Base-by-base conservation (phyloP, 1,284 basidiomycete species). In the Ceratorhiza oryzae-sativae region DNA sequence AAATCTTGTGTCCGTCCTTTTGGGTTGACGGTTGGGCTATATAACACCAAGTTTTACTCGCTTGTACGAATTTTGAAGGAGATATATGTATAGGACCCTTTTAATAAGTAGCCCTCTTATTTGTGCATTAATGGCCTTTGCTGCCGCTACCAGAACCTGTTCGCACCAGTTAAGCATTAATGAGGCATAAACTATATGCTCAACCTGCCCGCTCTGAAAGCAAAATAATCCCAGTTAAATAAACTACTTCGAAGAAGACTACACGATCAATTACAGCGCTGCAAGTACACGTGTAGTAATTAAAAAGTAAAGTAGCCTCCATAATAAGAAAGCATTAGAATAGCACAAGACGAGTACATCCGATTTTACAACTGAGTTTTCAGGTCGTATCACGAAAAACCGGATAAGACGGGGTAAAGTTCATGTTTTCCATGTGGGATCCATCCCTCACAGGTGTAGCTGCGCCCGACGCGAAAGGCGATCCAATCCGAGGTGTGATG, bases 401-500 rank as follows among this genome's bases (percentile, higher is more conserved):
- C 45, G 59, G 65, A 27, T 63, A 53, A 18, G 42, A 67, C 34
- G 61, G 70, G 32, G 68, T 41, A 55, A 61, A 74, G 45, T 45
- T 49, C 39, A 62, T 61, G 27, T 20, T 49, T 12, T 68, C 63
- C 23, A 68, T 42, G 10, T 68, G 63, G 8, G 23, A 25, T 1
- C 39, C 51, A 4, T 59, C 71, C n/a, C 62, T 39, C 10, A 75
- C 56, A 20, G 82, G 82, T 46, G 81, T 82, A 61, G 78, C 80
- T 53, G 78, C 72, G 12, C 79, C 80, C 3, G 83, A 83, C 34
- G 79, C 77, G 53, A 79, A 75, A 2, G 83, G 81, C 4, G 82
- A 79, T 70, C 79, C 71, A 65, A 82, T 75, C 46, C 82, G 79
- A 15, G 83, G 82, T 15, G 90, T 90, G 76, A 91, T 90, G 74